Base-by-base conservation (phyloP, 2,329 filamentous ascomycete species). In the Penicillium griseofulvum region DNA sequence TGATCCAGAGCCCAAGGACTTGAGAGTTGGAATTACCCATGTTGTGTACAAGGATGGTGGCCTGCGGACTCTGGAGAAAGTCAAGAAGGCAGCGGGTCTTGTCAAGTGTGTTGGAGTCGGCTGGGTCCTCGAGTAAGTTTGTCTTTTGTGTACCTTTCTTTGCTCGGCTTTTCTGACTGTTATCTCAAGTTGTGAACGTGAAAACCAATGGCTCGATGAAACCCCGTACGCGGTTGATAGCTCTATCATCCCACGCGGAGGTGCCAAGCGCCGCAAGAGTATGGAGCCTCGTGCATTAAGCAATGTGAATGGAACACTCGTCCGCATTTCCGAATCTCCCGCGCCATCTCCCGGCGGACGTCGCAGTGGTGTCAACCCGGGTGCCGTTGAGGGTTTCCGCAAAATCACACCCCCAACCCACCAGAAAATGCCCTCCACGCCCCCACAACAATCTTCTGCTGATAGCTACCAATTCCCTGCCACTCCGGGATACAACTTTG, bases 11-110 rank as follows among this genome's bases (percentile, higher is more conserved):
- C 60, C 69, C 5, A 69, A 66, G 46, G 68, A 74, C 14, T 65
- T 67, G 46, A 88, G 85, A 69, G 78, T 90, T 56, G 88, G 87
- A 5, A 90, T 96, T 65, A 96, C 91, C 0, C 91, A 96, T 68
- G 89, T 96, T 8, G 85, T 96, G 7, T 96, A 87, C 79, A 96
- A 96, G 71, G 91, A 96, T 67, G 91, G 91, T 43, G 86, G 86
- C 39, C 87, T 87, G 67, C 81, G 87, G 26, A 96, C 91, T 0
- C 74, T 96, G 61, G 87, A 95, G 68, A 95, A 91, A 74, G 87
- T 93, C 7, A 81, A 85, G 54, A 83, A 87, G 64, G 86, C 84
- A 37, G 81, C 83, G 14, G 90, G 90, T 6, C 79, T 89, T 29
- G 89, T 96, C 36, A 86, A 90, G 64, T 95, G 91, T 74, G 90